Base-by-base conservation (phyloP, 1,284 basidiomycete species). In the Ceratobasidium sp. region DNA sequence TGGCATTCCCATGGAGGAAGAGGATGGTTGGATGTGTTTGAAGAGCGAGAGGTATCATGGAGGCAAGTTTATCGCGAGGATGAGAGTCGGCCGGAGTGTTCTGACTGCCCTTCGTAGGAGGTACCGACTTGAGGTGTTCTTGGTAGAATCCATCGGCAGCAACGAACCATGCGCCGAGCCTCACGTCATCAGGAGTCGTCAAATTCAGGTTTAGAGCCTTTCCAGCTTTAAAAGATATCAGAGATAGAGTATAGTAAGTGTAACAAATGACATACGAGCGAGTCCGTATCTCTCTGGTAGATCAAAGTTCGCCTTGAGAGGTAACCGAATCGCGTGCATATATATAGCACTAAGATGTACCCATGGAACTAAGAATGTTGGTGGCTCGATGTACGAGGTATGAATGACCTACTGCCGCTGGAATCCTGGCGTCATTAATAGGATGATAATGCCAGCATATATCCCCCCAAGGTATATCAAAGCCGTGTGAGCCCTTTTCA, bases 1-100 rank as follows among this genome's bases (percentile, higher is more conserved):
- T 94, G 0, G 91, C 94, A 82, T 98, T 98, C 12, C 97, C 97
- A 81, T 99, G 97, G 77, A 97, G 89, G 85, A 95, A 97, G 39
- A 98, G 87, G 40, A 97, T 87, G 0, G 94, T 96, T 0, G 95
- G 95, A n/a, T 89, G 86, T 0, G 85, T 81, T 13, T 86, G 84
- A 20, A 97, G 85, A 1, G 95, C 93, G 3, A 79, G 53, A 33
- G 86, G 84, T 10, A 75, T 46, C 1, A 75, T 28, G 7, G 72
- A 64, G 23, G 58, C 64, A 86, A 87, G 2, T 83, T 80, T 0
- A 69, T 72, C 0, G 82, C 80, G 66, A 5, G 66, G 28, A 1
- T 63, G 33, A 23, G 18, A 28, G 18, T 63, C 39, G 5, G n/a
- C 0, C 73, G 3, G 81, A 80, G 15, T 78, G 64, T 1, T n/a